These are phyloP conservation scores for Eucalyptus decipiens DNA, from an alignment of 345 rosid species.

Conservation along the genomic window DNA sequence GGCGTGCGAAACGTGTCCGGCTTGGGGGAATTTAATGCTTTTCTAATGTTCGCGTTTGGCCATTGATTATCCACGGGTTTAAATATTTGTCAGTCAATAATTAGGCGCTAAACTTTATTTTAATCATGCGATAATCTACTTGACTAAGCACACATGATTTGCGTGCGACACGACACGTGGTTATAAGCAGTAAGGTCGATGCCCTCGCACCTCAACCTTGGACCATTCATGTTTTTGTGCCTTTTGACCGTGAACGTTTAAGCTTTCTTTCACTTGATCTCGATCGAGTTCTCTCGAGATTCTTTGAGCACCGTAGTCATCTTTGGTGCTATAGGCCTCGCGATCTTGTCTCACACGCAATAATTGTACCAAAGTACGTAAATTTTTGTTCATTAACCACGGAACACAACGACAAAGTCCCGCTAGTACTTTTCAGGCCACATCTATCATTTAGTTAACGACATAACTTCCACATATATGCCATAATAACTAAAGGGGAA, in stretches of 20 bases:
- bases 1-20: neutral
- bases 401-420: neutral
- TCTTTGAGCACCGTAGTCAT: neutral
- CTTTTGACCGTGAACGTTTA: no score
- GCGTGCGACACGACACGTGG: neutral
- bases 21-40: neutral
- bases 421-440: rapidly evolving
- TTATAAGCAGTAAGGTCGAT: no score
- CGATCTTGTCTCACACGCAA: neutral
- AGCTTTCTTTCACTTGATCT: no score
- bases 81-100: neutral
- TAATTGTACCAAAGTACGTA: neutral
- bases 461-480: neutral
- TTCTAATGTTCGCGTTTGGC: neutral
- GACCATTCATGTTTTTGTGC: no score
- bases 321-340: neutral
- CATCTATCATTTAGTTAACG: no score
- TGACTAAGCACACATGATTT: neutral
- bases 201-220: no score
- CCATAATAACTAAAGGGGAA: neutral
- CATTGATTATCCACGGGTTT: neutral
- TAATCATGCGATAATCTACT: neutral
- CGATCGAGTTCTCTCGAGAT: neutral
- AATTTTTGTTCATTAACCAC: neutral
- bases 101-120: neutral